These are phyloP conservation scores for Phylloporus sp. DNA, from an alignment of 768 basidiomycete genomes.

Conservation along the genomic window DNA sequence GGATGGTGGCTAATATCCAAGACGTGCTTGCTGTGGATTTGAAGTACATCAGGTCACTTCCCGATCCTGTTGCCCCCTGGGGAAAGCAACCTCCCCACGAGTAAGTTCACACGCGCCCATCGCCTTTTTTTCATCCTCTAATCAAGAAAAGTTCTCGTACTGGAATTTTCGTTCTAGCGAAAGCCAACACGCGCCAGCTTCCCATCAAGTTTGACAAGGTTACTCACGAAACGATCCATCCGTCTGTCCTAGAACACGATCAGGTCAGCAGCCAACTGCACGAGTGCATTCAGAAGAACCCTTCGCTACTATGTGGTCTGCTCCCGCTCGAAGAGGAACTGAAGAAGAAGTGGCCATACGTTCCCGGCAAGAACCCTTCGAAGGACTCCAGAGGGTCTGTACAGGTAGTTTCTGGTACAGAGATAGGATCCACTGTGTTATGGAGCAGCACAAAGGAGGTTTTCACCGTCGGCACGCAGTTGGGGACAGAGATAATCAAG, in stretches of 20 bases:
- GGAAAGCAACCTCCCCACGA: constrained; percentile 60
- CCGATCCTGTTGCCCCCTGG: constrained; percentile 54
- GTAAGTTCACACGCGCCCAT: constrained; percentile 36
- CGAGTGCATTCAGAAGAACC: constrained; percentile 37
- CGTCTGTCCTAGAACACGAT: constrained; percentile 51
- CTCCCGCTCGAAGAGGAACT: constrained; percentile 52
- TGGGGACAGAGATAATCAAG: constrained; percentile 22
- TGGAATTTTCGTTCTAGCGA: constrained; percentile 52
- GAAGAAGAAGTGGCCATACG: constrained; percentile 45
- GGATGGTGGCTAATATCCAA: constrained; percentile 61
- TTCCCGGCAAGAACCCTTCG: constrained; percentile 21
- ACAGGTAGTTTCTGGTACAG: constrained; percentile 2
- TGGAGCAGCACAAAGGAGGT: constrained; percentile 20
- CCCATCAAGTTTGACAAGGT: constrained; percentile 42
- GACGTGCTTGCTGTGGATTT: constrained; percentile 55
- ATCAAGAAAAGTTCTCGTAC: constrained; percentile 39
- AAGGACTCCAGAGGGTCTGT: constrained; percentile 8
- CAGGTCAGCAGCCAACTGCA: constrained; percentile 33
- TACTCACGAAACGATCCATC: constrained; percentile 60
- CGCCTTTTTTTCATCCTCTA: background rate
- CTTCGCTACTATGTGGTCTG: constrained; percentile 41
- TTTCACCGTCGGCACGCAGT: constrained; percentile 7
- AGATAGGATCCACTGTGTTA: constrained; percentile 3
- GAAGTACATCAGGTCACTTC: constrained; percentile 47
- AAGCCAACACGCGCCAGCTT: constrained; percentile 42